Evolutionary conservation across 2,329 filamentous ascomycete species (phyloP).

Genomic region (Exophiala viscosa): DNA sequence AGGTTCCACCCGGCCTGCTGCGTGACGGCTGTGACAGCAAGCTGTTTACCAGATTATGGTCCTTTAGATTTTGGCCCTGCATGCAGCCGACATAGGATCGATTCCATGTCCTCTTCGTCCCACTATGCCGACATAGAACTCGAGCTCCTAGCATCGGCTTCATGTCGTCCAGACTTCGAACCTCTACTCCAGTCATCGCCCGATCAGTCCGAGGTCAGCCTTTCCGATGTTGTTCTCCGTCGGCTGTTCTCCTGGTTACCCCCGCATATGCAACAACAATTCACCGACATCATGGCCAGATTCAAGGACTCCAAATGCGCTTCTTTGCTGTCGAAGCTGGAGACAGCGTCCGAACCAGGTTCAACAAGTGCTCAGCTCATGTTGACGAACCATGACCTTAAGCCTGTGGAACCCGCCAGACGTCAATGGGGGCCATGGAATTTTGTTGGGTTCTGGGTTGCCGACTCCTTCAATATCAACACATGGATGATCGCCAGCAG

Average conservation of each 20-base stretch:
- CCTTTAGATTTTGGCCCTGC: too few species aligned
- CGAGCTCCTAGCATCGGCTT: not conserved
- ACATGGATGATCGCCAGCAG: slow-evolving; percentile 40
- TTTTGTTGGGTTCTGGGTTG: slow-evolving; percentile 63
- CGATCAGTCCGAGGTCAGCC: not conserved
- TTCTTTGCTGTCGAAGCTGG: slow-evolving; percentile 51
- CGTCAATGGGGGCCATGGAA: slow-evolving; percentile 84
- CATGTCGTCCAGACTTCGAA: not conserved
- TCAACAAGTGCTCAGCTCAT: slow-evolving; percentile 51
- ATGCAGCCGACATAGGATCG: too few species aligned
- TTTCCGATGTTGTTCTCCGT: not conserved
- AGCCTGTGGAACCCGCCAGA: slow-evolving; percentile 53
- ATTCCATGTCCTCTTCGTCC: too few species aligned
- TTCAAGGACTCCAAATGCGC: slow-evolving; percentile 6
- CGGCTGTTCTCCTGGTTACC: slow-evolving; percentile 7
- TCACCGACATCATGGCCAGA: not conserved
- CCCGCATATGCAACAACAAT: not conserved
- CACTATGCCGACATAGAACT: not conserved
- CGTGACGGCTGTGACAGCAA: too few species aligned
- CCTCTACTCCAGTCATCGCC: not conserved
- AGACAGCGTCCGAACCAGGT: slow-evolving; percentile 71
- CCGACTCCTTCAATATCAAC: slow-evolving; percentile 37
- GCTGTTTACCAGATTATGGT: too few species aligned
- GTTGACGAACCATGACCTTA: slow-evolving; percentile 50
- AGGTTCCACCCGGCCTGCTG: too few species aligned